Evolutionary conservation across 202 grass and related monocot species (phyloP).

Genomic region (Elaeis oleifera): DNA sequence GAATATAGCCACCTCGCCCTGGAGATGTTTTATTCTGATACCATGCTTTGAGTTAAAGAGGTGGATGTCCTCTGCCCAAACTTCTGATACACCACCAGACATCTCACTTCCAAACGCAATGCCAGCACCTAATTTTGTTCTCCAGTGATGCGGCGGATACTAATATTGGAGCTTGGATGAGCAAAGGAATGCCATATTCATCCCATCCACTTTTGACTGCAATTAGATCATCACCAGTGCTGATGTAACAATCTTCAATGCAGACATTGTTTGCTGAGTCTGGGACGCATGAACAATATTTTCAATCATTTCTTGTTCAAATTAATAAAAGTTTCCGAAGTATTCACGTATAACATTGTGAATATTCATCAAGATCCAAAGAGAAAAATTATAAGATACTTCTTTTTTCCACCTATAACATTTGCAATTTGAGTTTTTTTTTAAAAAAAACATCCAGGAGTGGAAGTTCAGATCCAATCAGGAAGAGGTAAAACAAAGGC

Average conservation of each 20-base stretch:
- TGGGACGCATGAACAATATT: conserved; percentile 18
- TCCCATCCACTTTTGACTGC: conserved; percentile 93
- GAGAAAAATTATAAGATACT: too few species aligned
- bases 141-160: conserved; percentile 58
- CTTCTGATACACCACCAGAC: conserved; percentile 82
- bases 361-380: too few species aligned
- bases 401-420: too few species aligned
- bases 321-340: too few species aligned
- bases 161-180: conserved; percentile 73
- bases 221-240: conserved; percentile 68
- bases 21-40: conserved; percentile 72
- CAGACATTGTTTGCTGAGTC: conserved; percentile 82
- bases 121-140: conserved; percentile 56
- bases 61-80: conserved; percentile 48
- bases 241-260: conserved; percentile 85
- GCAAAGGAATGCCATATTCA: conserved; percentile 85
- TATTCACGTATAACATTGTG: too few species aligned
- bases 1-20: conserved; percentile 77
- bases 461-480: too few species aligned
- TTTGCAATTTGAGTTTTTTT: too few species aligned
- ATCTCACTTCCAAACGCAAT: conserved; percentile 97
- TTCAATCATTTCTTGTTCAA: too few species aligned
- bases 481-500: too few species aligned
- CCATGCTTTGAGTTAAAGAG: conserved; percentile 66
- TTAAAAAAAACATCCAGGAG: too few species aligned